phyloP scores from a whole-genome alignment of 257 asterid species.

The Solanum piurae region DNA sequence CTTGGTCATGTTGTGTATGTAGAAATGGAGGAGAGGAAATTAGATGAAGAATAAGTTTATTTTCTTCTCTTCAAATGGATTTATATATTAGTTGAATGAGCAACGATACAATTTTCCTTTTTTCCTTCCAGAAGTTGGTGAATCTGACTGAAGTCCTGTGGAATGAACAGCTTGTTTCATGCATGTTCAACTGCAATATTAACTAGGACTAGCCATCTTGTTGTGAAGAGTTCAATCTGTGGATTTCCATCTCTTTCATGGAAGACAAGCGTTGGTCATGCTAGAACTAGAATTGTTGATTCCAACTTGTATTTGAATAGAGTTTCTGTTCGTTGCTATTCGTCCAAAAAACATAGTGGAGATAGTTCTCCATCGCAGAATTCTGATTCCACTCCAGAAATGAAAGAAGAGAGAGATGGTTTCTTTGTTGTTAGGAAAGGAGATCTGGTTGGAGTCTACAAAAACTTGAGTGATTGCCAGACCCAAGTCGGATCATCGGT shows the following conservation, averaged over 20 bases:
- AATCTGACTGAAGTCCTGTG: conserved; percentile 19
- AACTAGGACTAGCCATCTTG: conserved; percentile 25
- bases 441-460: conserved; percentile 80
- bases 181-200: conserved; percentile 37
- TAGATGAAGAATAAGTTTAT: neutral
- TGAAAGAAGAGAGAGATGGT: conserved; percentile 89
- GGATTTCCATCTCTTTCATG: conserved; percentile 26
- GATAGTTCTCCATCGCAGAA: conserved; percentile 28
- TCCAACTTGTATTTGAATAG: conserved; percentile 19
- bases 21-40: neutral
- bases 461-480: conserved; percentile 90
- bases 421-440: conserved; percentile 96
- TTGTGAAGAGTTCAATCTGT: conserved; percentile 24
- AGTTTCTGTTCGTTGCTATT: conserved; percentile 35
- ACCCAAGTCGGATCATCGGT: conserved; percentile 97
- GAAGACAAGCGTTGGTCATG: conserved; percentile 25
- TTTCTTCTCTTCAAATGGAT: neutral
- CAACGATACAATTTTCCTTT: neutral
- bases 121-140: conserved; percentile 23
- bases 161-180: conserved; percentile 69
- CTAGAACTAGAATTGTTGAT: conserved; percentile 31
- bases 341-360: conserved; percentile 36
- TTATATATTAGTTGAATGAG: neutral
- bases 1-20: neutral
- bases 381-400: conserved; percentile 20